Evolutionary conservation across 2,329 filamentous ascomycete genomes (phyloP), one percentile per base, ranked within the genome.

Genomic region (Cladosporium colombiae): DNA sequence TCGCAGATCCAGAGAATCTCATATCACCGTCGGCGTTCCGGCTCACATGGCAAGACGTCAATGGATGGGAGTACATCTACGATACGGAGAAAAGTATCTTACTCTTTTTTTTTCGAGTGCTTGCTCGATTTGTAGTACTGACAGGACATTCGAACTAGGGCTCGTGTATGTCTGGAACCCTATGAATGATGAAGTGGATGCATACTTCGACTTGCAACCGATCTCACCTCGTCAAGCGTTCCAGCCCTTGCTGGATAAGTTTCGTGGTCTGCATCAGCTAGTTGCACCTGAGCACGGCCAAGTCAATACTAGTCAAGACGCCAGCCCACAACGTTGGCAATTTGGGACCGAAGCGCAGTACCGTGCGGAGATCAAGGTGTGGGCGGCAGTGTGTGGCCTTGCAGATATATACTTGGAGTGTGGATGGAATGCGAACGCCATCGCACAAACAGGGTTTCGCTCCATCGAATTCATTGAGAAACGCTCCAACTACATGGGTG

Each of bases 51-150:
- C 29, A 57, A 33, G n/a, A 40, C 23, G 10, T 37, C 3, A 23
- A 37, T 21, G 55, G 55, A 16, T 27, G 33, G 55, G 31, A 40
- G 14, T 40, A 57, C 29, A 57, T 57, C 16, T 57, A 57, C 21
- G 55, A 57, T 25, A 40, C 55, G 7, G 55, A 40, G 31, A 57
- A 23, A 16, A 23, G 55, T 57, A 27, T 18, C 25, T 3, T 10
- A 10, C 3, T 3, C 13, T 33, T 10, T 16, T 81, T 81, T 84
- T n/a, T 10, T 16, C 7, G 7, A 31, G 23, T 5, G 18, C 6
- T 16, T 27, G 27, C 16, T 29, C 5, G 11, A 16, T 27, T 33
- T 0, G 14, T 16, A 53, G 5, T 31, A 27, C 27, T 53, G 50
- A 53, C 27, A 18, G 13, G 6, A 4, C 4, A n/a, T 33, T 14